phyloP scores from a whole-genome alignment of 352 stramenopile genomes.

The Pythium chondricola region DNA sequence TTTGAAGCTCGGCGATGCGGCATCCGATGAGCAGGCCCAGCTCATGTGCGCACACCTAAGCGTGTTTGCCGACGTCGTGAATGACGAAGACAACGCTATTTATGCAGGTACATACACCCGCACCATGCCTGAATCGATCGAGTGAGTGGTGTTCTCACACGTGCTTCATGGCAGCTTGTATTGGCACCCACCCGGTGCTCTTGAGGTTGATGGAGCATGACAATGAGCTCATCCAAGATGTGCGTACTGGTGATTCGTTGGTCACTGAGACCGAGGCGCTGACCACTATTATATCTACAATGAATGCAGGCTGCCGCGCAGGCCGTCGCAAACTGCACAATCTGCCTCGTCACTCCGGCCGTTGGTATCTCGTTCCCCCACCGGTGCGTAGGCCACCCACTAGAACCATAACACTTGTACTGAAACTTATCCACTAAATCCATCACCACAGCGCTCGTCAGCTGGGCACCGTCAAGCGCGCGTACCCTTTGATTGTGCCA shows the following conservation, averaged over 20 bases:
- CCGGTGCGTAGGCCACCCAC: slow-evolving; percentile 18
- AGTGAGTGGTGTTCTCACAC: not conserved
- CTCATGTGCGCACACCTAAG: slow-evolving; percentile 39
- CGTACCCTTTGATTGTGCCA: slow-evolving; percentile 43
- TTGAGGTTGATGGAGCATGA: slow-evolving; percentile 78
- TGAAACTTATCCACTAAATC: slow-evolving; percentile 1
- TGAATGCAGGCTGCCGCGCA: slow-evolving; percentile 53
- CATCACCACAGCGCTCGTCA: slow-evolving; percentile 33
- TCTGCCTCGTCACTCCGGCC: slow-evolving; percentile 27
- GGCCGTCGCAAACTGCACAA: slow-evolving; percentile 60
- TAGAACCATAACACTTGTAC: not conserved
- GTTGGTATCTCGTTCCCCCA: slow-evolving; percentile 66
- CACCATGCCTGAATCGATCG: no score
- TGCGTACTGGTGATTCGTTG: slow-evolving; percentile 14
- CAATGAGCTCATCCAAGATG: slow-evolving; percentile 68
- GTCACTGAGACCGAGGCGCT: no score
- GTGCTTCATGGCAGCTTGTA: slow-evolving; percentile 29
- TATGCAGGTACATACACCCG: no score
- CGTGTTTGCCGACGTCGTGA: slow-evolving; percentile 45
- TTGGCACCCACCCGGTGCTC: slow-evolving; percentile 57
- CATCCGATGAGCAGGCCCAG: slow-evolving; percentile 25
- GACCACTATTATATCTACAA: no score
- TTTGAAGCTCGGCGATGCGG: slow-evolving; percentile 15
- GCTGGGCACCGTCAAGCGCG: slow-evolving; percentile 46
- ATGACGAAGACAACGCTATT: slow-evolving; percentile 78